Evolutionary conservation across 164 flowering plant species (phyloP).

Genomic region (Stephania yunnanensis): DNA sequence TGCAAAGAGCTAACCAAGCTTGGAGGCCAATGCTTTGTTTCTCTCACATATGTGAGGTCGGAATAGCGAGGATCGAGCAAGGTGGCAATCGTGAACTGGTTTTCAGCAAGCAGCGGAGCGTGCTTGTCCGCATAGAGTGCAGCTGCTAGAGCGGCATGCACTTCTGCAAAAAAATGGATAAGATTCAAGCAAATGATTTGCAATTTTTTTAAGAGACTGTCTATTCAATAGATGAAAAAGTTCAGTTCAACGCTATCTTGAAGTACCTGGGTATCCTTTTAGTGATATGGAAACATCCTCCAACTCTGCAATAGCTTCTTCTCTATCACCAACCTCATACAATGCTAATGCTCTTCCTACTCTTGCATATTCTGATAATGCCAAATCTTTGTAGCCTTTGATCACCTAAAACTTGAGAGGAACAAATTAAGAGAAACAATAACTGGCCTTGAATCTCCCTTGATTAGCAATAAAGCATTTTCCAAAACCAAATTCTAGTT

Average conservation of each 20-base stretch:
- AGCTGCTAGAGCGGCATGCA: slow-evolving; percentile 75
- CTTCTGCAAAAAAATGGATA: slow-evolving; percentile 33
- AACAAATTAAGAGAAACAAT: neutral
- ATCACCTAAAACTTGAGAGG: slow-evolving; percentile 34
- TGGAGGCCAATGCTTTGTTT: slow-evolving; percentile 78
- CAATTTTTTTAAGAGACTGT: neutral
- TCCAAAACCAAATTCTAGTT: neutral
- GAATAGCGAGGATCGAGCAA: slow-evolving; percentile 65
- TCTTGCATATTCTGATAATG: slow-evolving; percentile 60
- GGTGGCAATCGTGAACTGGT: slow-evolving; percentile 65
- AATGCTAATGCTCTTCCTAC: slow-evolving; percentile 63
- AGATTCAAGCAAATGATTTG: neutral
- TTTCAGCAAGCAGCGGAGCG: slow-evolving; percentile 59
- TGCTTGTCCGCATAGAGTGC: slow-evolving; percentile 57
- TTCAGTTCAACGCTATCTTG: neutral
- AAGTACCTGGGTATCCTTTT: slow-evolving; percentile 61
- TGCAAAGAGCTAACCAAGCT: slow-evolving; percentile 58
- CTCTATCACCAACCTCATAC: slow-evolving; percentile 65
- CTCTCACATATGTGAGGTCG: slow-evolving; percentile 55
- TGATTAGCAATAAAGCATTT: neutral
- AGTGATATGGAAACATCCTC: slow-evolving; percentile 68
- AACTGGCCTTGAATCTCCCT: neutral
- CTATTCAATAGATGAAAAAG: neutral
- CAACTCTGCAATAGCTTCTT: slow-evolving; percentile 64
- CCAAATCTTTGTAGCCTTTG: slow-evolving; percentile 52